Base-by-base conservation (phyloP, 345 rosid species). In the Pistacia atlantica region DNA sequence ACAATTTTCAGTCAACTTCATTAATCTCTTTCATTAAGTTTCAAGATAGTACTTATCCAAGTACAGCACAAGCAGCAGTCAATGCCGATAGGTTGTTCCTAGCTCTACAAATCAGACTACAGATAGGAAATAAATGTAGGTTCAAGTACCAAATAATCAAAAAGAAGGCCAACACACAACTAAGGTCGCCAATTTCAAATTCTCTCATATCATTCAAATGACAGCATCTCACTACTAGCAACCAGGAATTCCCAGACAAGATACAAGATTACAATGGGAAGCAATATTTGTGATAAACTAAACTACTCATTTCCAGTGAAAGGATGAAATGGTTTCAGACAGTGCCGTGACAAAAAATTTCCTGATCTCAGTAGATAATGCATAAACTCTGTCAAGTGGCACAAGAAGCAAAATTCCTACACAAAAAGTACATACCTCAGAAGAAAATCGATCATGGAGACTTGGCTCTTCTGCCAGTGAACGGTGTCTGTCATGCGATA, bases 401-500 rank as follows among this genome's bases (percentile, higher is more conserved):
- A 67, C 69, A 73, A 68, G 69, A 35, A 22, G 35, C 37, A 69
- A 78, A 74, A 35, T 59, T 31, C 14, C 25, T 62, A 33, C 62
- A 57, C 4, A 67, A 65, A 57, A 11, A 69, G 59, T 13, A 74
- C 42, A 75, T 75, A 94, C 97, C 96, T 91, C 93, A 38, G 95
- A 84, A 48, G 89, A 78, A 78, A 85, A 79, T 64, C 86, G 87
- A 60, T 86, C 89, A 54, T 84, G 90, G 64, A 84, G 79, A 81
- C 84, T 78, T 72, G 75, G 85, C 75, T 83, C 97, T 85, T 84
- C 84, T 45, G 88, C 79, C 66, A 86, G 79, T 56, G 88, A 79
- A 35, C 87, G 88, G 72, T 82, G 83, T 80, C 97, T 83, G 73
- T 94, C 97, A 74, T 84, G 72, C 8, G 89, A 83, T 65, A 86